These are phyloP conservation scores for Camillea tinctor DNA, from an alignment of 2,329 filamentous ascomycete genomes.

Conservation along the genomic window DNA sequence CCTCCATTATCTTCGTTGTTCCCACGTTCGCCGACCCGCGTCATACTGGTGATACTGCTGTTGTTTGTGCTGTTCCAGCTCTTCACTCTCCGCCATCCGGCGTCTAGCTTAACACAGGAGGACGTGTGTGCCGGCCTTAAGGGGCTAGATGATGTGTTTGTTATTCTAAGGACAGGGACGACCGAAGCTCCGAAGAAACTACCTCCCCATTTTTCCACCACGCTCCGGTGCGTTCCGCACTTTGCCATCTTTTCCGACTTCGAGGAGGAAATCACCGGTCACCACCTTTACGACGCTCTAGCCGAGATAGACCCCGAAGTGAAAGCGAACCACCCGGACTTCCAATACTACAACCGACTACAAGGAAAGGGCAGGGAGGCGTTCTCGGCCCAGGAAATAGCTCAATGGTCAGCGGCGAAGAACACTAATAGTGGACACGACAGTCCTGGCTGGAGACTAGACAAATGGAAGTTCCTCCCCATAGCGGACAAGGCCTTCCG, in stretches of 20 bases:
- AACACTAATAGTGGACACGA: conserved; percentile 36
- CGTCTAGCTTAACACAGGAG: conserved; percentile 2
- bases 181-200: conserved; percentile 56
- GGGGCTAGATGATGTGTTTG: conserved; percentile 50
- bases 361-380: conserved; percentile 41
- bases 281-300: conserved; percentile 49
- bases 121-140: conserved; percentile 26
- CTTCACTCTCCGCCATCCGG: conserved; percentile 17
- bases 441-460: conserved; percentile 49
- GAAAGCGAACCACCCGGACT: conserved; percentile 42
- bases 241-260: conserved; percentile 60
- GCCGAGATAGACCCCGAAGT: conserved; percentile 40
- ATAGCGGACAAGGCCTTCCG: conserved; percentile 47
- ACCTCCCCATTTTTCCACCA: conserved; percentile 52
- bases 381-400: conserved; percentile 34
- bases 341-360: conserved; percentile 50
- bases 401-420: conserved; percentile 27
- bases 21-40: conserved; percentile 15
- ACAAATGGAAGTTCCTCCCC: conserved; percentile 59
- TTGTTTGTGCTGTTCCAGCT: conserved; percentile 23
- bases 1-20: conserved; percentile 11
- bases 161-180: conserved; percentile 58
- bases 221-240: conserved; percentile 53
- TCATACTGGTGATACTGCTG: conserved; percentile 12
- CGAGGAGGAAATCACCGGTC: conserved; percentile 49